These are phyloP conservation scores for Raddia distichophylla DNA, from an alignment of 176 grass and related monocot species.

Conservation along the genomic window DNA sequence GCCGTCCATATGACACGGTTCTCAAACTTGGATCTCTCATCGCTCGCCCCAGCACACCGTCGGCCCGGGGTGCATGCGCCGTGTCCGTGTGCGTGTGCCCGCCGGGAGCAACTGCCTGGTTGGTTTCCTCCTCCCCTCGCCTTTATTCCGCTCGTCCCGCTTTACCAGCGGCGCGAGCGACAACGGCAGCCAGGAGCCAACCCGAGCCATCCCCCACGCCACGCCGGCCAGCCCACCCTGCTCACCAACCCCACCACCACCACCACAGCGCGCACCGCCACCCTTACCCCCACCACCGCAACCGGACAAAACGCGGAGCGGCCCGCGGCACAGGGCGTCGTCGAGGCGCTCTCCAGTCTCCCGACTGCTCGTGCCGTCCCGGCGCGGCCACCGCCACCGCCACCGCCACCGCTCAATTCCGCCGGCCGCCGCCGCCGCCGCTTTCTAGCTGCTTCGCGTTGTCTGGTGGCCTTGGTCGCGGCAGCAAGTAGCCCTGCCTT, in stretches of 20 bases:
- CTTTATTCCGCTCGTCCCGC: neutral
- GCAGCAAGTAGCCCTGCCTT: conserved; percentile 1
- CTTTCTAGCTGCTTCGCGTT: conserved; percentile 42
- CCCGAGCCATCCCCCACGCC: neutral
- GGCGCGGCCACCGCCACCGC: neutral
- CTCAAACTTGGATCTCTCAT: neutral
- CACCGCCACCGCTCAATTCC: neutral
- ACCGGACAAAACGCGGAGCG: conserved; percentile 40
- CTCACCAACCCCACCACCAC: conserved; percentile 50
- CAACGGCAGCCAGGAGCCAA: conserved; percentile 3
- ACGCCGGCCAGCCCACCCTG: neutral
- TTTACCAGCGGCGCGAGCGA: neutral
- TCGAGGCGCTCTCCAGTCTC: neutral
- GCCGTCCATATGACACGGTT: too few relatives aligned
- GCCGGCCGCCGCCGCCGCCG: conserved; percentile 22
- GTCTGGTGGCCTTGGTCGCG: conserved; percentile 13
- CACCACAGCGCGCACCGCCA: neutral
- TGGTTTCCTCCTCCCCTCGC: too few relatives aligned
- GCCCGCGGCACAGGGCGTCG: neutral
- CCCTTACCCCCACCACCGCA: conserved; percentile 23
- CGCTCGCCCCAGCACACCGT: too few relatives aligned
- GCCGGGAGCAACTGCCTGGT: neutral
- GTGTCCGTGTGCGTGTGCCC: neutral
- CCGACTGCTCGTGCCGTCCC: neutral
- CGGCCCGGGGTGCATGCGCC: too few relatives aligned